Percentiles rank a stretch among this genome's conserved stretches.
Conservation (phyloP, 495 filamentous ascomycete genomes). For the Podospora australis region DNA sequence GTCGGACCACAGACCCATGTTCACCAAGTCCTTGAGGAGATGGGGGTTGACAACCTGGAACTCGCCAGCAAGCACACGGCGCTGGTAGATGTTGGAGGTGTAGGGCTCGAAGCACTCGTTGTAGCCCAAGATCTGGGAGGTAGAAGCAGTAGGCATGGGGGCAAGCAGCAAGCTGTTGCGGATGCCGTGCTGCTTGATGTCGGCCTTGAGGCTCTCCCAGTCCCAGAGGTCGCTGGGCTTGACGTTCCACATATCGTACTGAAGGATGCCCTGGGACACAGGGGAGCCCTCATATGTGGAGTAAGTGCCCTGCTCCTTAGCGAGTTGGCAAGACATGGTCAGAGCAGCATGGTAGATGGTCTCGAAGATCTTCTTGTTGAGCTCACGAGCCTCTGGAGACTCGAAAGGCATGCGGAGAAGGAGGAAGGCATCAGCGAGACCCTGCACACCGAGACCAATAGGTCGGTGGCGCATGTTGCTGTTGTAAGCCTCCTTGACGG, state of each 20-base stretch:
- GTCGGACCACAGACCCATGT: constrained; percentile 97
- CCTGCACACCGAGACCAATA: constrained; percentile 93
- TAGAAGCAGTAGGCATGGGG: constrained; percentile 95
- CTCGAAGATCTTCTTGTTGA: constrained; percentile 99
- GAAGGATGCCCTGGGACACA: constrained; percentile 89
- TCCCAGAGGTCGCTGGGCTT: constrained; percentile 94
- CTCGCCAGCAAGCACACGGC: constrained; percentile 93
- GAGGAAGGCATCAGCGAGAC: constrained; percentile 97
- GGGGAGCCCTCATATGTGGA: constrained; percentile 88
- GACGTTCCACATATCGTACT: constrained; percentile 98
- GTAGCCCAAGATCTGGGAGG: constrained; percentile 93
- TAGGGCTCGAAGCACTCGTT: constrained; percentile 99
- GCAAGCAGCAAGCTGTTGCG: constrained; percentile 93
- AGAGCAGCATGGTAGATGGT: constrained; percentile 97
- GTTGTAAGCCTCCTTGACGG: constrained; percentile 82
- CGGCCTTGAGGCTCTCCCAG: constrained; percentile 80
- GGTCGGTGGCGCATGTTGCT: constrained; percentile 95
- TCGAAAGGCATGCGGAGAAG: constrained; percentile 96
- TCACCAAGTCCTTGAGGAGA: constrained; percentile 95
- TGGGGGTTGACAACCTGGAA: constrained; percentile 99
- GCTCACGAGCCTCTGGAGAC: constrained; percentile 80
- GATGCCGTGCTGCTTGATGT: constrained; percentile 85
- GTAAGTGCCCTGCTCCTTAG: constrained; percentile 77
- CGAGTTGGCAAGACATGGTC: constrained; percentile 79
- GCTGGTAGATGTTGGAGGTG: constrained; percentile 98